Conservation (phyloP, 139 green algal species). For the Desmodesmus armatus region DNA sequence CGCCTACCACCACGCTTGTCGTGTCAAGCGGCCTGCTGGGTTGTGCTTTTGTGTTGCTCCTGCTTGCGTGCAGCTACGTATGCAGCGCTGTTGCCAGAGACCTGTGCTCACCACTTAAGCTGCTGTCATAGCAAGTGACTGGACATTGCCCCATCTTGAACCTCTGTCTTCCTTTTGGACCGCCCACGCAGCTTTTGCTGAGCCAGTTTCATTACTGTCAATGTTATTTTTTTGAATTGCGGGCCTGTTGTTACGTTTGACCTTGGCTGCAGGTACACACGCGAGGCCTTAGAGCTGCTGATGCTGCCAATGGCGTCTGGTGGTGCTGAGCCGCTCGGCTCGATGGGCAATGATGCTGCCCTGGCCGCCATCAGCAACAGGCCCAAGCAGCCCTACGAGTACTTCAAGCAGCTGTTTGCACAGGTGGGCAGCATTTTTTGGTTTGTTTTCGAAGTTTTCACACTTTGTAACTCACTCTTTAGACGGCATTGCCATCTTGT, state of each 20-base stretch:
- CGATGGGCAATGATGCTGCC: slow-evolving; percentile 96
- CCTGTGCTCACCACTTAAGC: too few species aligned
- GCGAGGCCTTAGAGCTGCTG: slow-evolving; percentile 92
- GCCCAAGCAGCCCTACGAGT: slow-evolving; percentile 91
- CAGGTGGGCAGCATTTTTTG: slow-evolving; percentile 65
- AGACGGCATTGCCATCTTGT: too few species aligned
- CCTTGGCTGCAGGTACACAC: slow-evolving; percentile 78
- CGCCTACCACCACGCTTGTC: too few species aligned
- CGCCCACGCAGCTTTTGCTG: background rate
- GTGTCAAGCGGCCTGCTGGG: too few species aligned
- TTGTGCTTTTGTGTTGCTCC: too few species aligned
- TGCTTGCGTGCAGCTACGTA: too few species aligned
- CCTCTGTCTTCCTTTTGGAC: too few species aligned
- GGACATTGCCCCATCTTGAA: too few species aligned
- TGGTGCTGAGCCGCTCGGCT: slow-evolving; percentile 91
- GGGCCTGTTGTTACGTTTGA: background rate
- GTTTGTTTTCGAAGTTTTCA: too few species aligned
- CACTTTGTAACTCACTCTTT: too few species aligned
- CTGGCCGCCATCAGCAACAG: slow-evolving; percentile 85
- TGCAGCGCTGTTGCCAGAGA: too few species aligned
- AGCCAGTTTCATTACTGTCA: background rate
- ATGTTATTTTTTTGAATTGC: background rate
- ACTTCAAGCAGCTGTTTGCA: slow-evolving; percentile 99
- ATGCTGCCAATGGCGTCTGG: slow-evolving; percentile 90
- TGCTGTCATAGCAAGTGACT: too few species aligned